These are phyloP conservation scores for Lindgomyces ingoldianus DNA, from an alignment of 495 filamentous ascomycete genomes.

Conservation along the genomic window DNA sequence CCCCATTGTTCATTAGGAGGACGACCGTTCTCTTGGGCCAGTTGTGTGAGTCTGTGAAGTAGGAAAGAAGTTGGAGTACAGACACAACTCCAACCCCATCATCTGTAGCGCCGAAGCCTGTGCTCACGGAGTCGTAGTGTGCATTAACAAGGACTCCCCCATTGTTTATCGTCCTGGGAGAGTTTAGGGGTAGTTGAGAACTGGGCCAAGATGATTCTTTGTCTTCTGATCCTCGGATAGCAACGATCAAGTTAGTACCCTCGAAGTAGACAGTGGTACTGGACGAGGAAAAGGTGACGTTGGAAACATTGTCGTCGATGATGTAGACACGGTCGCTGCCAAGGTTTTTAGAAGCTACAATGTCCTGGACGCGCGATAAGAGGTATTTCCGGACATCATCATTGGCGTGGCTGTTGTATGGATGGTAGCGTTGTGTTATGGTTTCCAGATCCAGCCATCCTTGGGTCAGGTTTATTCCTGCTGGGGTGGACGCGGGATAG, in stretches of 20 bases:
- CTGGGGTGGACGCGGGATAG: constrained; percentile 59
- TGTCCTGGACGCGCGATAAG: constrained; percentile 67
- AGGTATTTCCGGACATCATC: constrained; percentile 78
- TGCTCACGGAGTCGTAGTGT: constrained; percentile 93
- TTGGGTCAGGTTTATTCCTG: constrained; percentile 72
- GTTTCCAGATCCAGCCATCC: constrained; percentile 83
- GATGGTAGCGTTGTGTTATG: constrained; percentile 77
- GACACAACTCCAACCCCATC: constrained; percentile 88
- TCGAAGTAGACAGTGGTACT: constrained; percentile 76
- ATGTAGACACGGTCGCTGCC: constrained; percentile 34
- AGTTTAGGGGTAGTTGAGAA: constrained; percentile 32
- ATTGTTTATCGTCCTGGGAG: constrained; percentile 55
- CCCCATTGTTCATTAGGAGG: constrained; percentile 88
- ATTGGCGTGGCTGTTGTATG: constrained; percentile 82
- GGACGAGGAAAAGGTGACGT: constrained; percentile 61
- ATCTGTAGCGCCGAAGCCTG: constrained; percentile 89
- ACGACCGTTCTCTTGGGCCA: constrained; percentile 79
- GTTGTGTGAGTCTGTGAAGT: constrained; percentile 78
- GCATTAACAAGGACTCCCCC: constrained; percentile 90
- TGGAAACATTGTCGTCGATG: constrained; percentile 66
- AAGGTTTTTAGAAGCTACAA: constrained; percentile 59
- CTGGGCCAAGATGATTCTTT: constrained; percentile 41
- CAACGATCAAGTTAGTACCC: constrained; percentile 89
- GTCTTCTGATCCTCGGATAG: constrained; percentile 81
- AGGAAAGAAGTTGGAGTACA: constrained; percentile 80